A percentile compares a stretch with the other conserved stretches of the same genome.
Evolutionary conservation across 176 grass and related monocot genomes (phyloP).

Genomic region (Elymus sibiricus): DNA sequence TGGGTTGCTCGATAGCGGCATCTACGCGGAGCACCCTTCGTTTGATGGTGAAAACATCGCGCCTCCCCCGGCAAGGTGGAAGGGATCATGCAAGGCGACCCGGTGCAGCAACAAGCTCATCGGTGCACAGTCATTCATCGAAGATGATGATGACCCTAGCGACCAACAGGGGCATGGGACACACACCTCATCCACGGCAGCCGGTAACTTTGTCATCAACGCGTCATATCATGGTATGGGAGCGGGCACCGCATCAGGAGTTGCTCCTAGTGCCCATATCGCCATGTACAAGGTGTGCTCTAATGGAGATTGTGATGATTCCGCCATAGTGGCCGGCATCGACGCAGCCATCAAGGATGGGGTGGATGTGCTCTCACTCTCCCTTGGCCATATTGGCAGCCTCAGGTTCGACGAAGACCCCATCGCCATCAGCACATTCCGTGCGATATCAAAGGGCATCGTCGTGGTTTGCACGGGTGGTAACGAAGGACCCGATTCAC

Average conservation of each 20-base stretch:
- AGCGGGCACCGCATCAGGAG: background rate
- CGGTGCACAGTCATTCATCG: background rate
- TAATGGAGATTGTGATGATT: background rate
- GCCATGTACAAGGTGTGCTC: slow-evolving; percentile 11
- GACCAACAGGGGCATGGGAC: background rate
- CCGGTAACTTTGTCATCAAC: background rate
- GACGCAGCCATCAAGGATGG: slow-evolving; percentile 2
- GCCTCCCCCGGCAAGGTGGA: background rate
- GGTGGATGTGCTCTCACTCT: background rate
- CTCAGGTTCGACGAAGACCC: background rate
- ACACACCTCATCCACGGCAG: background rate
- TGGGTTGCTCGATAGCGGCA: slow-evolving; percentile 47
- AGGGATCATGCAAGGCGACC: slow-evolving; percentile 5
- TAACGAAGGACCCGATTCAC: background rate
- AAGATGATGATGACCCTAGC: background rate
- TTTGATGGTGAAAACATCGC: background rate
- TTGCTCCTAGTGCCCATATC: background rate
- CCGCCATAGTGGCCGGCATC: background rate
- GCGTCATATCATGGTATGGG: background rate
- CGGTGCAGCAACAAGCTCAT: slow-evolving; percentile 7
- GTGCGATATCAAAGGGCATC: background rate
- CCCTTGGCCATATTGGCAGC: background rate
- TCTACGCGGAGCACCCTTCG: slow-evolving; percentile 17
- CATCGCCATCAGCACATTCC: background rate
- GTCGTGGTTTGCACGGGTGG: background rate